phyloP scores from a whole-genome alignment of 2,329 filamentous ascomycete species.

The Ramularia endophylla region DNA sequence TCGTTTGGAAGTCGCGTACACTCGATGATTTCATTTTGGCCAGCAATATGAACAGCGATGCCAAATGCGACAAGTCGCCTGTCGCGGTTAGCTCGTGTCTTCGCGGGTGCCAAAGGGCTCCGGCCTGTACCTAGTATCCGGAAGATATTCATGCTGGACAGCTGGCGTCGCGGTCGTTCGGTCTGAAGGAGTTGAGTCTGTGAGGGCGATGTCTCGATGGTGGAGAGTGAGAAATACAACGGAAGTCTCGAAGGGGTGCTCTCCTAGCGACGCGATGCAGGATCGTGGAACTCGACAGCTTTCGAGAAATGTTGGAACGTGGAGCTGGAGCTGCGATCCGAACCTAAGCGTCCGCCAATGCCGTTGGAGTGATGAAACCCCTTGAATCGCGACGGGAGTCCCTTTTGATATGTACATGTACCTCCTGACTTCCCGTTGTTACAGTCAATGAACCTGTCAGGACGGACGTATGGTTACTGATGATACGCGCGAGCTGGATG shows the following conservation, averaged over 20 bases:
- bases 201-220: not conserved
- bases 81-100: conserved; percentile 13
- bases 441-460: too few species aligned
- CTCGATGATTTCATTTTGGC: conserved; percentile 91
- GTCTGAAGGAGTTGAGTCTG: conserved; percentile 3
- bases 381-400: too few species aligned
- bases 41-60: conserved; percentile 88
- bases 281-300: conserved; percentile 3
- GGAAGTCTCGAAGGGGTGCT: not conserved
- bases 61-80: conserved; percentile 94
- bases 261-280: too few species aligned
- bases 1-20: conserved; percentile 47
- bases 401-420: too few species aligned
- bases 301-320: too few species aligned
- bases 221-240: not conserved
- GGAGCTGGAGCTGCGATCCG: too few species aligned
- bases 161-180: conserved; percentile 6
- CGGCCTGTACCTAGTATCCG: conserved; percentile 53
- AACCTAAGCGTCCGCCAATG: too few species aligned
- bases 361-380: too few species aligned
- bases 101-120: conserved; percentile 1
- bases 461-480: too few species aligned
- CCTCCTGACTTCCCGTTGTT: too few species aligned
- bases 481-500: too few species aligned
- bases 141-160: conserved; percentile 60